Evolutionary conservation across 2,329 filamentous ascomycete species (phyloP).

Genomic region (Fusarium kyushuense): DNA sequence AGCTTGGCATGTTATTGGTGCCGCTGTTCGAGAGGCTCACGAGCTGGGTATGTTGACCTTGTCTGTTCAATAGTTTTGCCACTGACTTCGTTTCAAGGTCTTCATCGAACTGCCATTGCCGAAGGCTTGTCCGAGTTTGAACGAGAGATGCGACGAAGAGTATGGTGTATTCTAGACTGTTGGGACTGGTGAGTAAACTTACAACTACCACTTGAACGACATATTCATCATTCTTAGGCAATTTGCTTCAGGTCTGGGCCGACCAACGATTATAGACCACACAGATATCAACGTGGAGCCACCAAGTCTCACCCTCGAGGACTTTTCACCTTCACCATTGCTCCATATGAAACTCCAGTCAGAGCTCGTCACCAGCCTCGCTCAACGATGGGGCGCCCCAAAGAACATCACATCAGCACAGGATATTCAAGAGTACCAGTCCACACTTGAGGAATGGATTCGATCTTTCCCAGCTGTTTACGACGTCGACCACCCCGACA

Average conservation of each 20-base stretch:
- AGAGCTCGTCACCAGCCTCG: conserved; percentile 49
- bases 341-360: conserved; percentile 54
- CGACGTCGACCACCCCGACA: conserved; percentile 55
- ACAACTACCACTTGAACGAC: too few relatives aligned
- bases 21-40: conserved; percentile 52
- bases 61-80: too few relatives aligned
- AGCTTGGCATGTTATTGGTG: conserved; percentile 52
- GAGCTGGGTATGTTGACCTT: conserved; percentile 45
- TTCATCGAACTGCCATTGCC: conserved; percentile 47
- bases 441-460: conserved; percentile 57
- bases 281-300: conserved; percentile 50
- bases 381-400: conserved; percentile 46
- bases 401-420: conserved; percentile 46
- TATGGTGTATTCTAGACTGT: conserved; percentile 53
- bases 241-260: conserved; percentile 50
- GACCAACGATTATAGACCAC: conserved; percentile 53
- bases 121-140: conserved; percentile 51
- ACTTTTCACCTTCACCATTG: conserved; percentile 50
- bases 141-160: conserved; percentile 51
- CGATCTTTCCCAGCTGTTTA: conserved; percentile 57
- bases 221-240: conserved; percentile 48
- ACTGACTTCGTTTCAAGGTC: conserved; percentile 36
- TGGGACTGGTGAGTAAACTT: conserved; percentile 53
- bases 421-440: conserved; percentile 50
- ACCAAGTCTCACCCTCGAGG: conserved; percentile 52